Evolutionary conservation across 1,284 basidiomycete genomes (phyloP), one percentile per base, ranked within the genome.

Genomic region (Sutorius eximius): DNA sequence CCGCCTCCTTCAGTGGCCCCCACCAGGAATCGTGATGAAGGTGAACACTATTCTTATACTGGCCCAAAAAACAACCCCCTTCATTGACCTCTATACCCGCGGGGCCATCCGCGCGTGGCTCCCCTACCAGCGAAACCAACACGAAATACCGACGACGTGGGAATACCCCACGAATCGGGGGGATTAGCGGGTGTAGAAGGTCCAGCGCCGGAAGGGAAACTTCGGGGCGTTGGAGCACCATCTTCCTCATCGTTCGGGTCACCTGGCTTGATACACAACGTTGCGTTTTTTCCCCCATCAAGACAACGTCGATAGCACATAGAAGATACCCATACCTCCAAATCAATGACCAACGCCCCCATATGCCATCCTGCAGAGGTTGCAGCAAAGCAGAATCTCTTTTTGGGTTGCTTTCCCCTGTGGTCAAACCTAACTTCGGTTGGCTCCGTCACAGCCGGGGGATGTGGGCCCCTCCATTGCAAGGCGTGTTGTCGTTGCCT

Each of bases 361-460:
- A 83, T 89, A 65, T 95, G 93, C 92, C 92, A 93, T 13, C 93
- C 93, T 0, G 85, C 82, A 5, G 91, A 90, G 5, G 90, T 81
- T 10, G 86, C 85, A 5, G 80, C 80, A 61, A 94, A 90, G 60
- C 89, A 92, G 63, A 90, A 95, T 58, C 77, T 76, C 48, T 86
- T 77, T 58, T 76, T 81, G 29, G 60, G 72, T 54, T 73, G 74
- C 60, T 75, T 79, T 52, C 73, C 70, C 8, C 71, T 76, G 60
- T 83, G 76, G 63, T 85, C 82, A 64, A 95, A 94, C 52, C 76
- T 71, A 37, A 95, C 87, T 68, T 84, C 82, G 1, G 82, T 81
- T 0, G 92, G 92, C 24, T 78, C 76, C 4, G 66, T 65, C 16
- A 88, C 84, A 5, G 63, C 63, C 8, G 81, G 77, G 2, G 84